These are phyloP conservation scores for Tillandsia leiboldiana DNA, from an alignment of 176 grass and related monocot genomes.

Conservation along the genomic window DNA sequence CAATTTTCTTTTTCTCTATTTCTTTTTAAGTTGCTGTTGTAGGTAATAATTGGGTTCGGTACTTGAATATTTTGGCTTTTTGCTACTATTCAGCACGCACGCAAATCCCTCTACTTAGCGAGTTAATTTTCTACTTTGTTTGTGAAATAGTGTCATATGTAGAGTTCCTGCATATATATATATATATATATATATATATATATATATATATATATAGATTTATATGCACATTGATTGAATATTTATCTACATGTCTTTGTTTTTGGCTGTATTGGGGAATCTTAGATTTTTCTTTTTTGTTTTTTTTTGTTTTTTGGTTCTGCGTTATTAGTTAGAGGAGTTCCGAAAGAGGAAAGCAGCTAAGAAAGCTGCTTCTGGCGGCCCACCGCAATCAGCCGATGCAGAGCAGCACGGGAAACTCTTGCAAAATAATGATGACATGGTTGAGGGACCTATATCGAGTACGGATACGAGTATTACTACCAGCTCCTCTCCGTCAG, in stretches of 20 bases:
- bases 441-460: slow-evolving; percentile 17
- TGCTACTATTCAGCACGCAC: too few species aligned
- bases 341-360: slow-evolving; percentile 81
- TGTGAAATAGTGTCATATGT: too few species aligned
- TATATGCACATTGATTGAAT: not conserved
- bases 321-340: slow-evolving; percentile 62
- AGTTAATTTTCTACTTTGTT: too few species aligned
- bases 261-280: not conserved
- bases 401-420: slow-evolving; percentile 25
- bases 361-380: slow-evolving; percentile 33
- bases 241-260: not conserved
- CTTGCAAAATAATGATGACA: slow-evolving; percentile 26
- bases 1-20: not conserved
- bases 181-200: too few species aligned
- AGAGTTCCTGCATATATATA: too few species aligned
- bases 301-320: not conserved
- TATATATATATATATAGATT: too few species aligned
- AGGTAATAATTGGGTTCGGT: too few species aligned
- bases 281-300: not conserved
- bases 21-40: too few species aligned
- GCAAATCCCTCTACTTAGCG: too few species aligned
- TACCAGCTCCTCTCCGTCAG: slow-evolving; percentile 18
- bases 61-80: too few species aligned
- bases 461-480: slow-evolving; percentile 18
- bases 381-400: slow-evolving; percentile 22